Base-by-base conservation (phyloP, 1,139 yeast genomes). In the Yamadazyma songkhlaensis region DNA sequence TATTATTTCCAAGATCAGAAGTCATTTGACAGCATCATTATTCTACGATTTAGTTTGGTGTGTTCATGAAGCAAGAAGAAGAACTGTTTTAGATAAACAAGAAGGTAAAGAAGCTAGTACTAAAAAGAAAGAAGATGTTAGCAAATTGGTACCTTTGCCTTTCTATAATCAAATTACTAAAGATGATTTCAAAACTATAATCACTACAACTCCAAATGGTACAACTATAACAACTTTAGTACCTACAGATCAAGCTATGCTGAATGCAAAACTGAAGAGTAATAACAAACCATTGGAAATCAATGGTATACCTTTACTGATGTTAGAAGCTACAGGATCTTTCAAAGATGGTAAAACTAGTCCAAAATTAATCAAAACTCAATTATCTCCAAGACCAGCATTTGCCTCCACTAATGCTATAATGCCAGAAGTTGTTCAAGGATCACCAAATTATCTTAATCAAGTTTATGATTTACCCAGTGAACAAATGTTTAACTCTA, bases 11-110 rank as follows among this genome's bases (percentile, higher is more conserved):
- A 72, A 94, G 40, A 90, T 89, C 95, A 74, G 97, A 51, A 86
- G 96, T 0, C 97, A 90, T 61, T 68, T 90, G 50, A 86, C 96
- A 0, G 96, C 95, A 0, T 88, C 96, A 0, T 63, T 90, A 39
- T 90, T 90, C 53, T 90, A 90, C 57, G 97, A 90, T 60, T 72
- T 90, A 41, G 92, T 90, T 13, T 89, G 96, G 92, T 86, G 95
- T 55, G 86, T 90, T 35, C 97, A 90, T 59, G 97, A 90, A 55
- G 96, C 96, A 0, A 72, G 95, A 57, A 72, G 97, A 55, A 67
- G 95, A 42, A 79, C 82, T 12, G 58, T 78, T 36, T 67, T 73
- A 21, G 78, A 68, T 38, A 76, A 75, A 37, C 34, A 34, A 17
- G 60, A 58, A 38, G 67, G 67, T 2, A 41, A 39, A 10, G 36